Conservation (phyloP, 441 rosid species). For the Pelargonium myrrhifolium region DNA sequence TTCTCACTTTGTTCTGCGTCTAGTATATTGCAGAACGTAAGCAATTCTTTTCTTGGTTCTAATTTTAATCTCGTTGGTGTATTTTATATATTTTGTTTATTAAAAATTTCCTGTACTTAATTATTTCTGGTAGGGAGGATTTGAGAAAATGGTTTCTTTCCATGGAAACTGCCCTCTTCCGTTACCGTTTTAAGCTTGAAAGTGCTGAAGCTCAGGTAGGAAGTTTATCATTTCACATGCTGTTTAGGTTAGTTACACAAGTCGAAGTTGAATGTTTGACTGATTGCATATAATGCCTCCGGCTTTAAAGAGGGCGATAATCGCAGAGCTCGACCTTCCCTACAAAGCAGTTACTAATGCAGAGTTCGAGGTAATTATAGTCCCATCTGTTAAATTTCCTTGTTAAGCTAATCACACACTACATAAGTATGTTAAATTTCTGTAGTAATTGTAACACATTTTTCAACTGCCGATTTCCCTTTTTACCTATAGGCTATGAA, state of each 20-base stretch:
- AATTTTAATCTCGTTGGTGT: not conserved
- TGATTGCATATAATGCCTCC: slow-evolving; percentile 7
- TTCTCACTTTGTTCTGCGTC: slow-evolving; percentile 81
- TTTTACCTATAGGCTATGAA: slow-evolving; percentile 41
- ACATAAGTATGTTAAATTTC: no score
- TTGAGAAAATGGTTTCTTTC: slow-evolving; percentile 91
- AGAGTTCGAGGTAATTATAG: slow-evolving; percentile 61
- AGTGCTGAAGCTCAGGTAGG: slow-evolving; percentile 53
- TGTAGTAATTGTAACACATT: no score
- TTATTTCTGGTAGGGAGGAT: slow-evolving; percentile 51
- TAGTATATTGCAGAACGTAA: slow-evolving; percentile 89
- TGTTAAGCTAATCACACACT: not conserved
- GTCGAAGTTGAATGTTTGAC: slow-evolving; percentile 13
- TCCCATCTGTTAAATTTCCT: not conserved
- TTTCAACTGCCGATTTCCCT: no score
- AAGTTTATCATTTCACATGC: not conserved
- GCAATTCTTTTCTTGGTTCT: slow-evolving; percentile 4
- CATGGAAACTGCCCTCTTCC: slow-evolving; percentile 76
- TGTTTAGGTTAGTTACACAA: not conserved
- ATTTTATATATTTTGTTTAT: not conserved
- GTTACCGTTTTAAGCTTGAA: slow-evolving; percentile 40
- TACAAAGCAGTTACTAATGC: slow-evolving; percentile 55
- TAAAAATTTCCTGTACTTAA: not conserved
- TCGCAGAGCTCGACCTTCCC: slow-evolving; percentile 68
- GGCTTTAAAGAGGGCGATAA: slow-evolving; percentile 40